Evolutionary conservation across 164 flowering plant genomes (phyloP).

Genomic region (Tetrastigma voinierianum): DNA sequence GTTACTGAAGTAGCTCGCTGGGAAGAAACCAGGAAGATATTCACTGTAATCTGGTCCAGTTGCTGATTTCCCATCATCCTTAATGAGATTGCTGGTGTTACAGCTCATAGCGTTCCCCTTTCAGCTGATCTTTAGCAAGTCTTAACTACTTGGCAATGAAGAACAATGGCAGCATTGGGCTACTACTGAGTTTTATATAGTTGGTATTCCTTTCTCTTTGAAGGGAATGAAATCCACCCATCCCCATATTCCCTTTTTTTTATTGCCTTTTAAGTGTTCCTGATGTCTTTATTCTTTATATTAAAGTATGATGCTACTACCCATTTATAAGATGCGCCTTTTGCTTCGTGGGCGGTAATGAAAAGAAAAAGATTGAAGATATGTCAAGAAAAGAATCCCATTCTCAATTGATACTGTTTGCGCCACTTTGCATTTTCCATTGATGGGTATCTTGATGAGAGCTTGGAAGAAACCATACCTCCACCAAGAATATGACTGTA

Average conservation of each 20-base stretch:
- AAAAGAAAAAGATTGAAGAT: neutral
- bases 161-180: neutral
- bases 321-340: neutral
- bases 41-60: neutral
- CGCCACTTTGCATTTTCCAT: no score
- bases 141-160: neutral
- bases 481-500: no score
- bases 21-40: neutral
- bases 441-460: no score
- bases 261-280: neutral
- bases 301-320: neutral
- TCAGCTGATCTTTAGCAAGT: neutral
- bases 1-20: neutral
- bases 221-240: neutral
- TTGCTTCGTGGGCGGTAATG: neutral
- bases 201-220: neutral
- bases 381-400: slow-evolving; percentile 3
- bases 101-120: slow-evolving; percentile 2
- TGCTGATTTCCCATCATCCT: neutral
- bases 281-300: neutral
- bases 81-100: neutral
- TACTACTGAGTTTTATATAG: neutral
- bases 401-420: neutral
- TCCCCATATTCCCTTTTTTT: neutral
- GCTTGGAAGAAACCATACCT: no score